Conservation (phyloP, 305 asterid species). For the Fraxinus dipetala region DNA sequence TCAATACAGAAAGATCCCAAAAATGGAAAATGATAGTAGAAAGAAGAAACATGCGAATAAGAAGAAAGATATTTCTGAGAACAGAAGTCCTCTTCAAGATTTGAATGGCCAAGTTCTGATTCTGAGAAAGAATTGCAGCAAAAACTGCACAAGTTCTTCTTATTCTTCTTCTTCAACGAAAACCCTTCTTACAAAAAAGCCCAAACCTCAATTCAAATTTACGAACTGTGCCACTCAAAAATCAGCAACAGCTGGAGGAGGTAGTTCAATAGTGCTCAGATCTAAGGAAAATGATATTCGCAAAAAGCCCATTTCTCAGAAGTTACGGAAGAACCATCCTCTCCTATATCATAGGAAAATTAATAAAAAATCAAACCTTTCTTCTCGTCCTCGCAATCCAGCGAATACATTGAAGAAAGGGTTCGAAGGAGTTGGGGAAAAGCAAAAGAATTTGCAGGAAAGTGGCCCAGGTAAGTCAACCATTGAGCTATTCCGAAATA, state of each 20-base stretch:
- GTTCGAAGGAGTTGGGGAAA: conserved; percentile 1
- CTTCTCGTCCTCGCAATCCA: conserved; percentile 11
- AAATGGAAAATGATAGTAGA: conserved; percentile 1
- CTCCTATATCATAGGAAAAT: conserved; percentile 7
- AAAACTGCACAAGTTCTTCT: conserved; percentile 14
- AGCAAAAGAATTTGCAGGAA: conserved; percentile 8
- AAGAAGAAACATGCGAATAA: conserved; percentile 16
- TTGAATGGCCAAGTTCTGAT: conserved; percentile 19
- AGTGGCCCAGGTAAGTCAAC: conserved; percentile 30
- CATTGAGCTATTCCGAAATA: conserved; percentile 17
- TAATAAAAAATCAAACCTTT: conserved; percentile 26
- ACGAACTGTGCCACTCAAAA: conserved; percentile 1
- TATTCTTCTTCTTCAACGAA: conserved; percentile 21
- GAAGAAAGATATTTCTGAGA: conserved; percentile 19
- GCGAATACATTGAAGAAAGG: conserved; percentile 24
- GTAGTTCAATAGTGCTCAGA: conserved; percentile 4
- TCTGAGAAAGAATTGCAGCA: conserved; percentile 9
- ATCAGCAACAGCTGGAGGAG: conserved; percentile 15
- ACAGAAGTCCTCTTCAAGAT: conserved; percentile 34
- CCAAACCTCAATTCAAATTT: conserved; percentile 16
- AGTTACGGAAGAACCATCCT: conserved; percentile 22
- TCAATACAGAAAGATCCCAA: neutral
- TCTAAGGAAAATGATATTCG: conserved; percentile 27
- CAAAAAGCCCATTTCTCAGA: conserved; percentile 23
- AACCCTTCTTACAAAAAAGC: conserved; percentile 6